Conservation (phyloP, 495 filamentous ascomycete species). For the Oidiodendron maius region DNA sequence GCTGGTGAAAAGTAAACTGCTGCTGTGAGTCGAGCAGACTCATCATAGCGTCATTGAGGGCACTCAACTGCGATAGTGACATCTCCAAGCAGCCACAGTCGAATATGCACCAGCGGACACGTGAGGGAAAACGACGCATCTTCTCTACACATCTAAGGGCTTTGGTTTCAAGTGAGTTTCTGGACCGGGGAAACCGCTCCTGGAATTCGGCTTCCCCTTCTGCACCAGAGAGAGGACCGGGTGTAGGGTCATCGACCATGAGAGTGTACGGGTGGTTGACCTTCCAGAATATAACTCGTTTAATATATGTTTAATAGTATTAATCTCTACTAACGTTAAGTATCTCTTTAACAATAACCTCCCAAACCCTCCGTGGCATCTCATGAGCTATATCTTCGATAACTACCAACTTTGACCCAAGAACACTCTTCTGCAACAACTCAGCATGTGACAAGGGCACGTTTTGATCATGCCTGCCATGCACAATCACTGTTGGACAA, state of each 20-base stretch:
- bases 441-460: too few relatives aligned
- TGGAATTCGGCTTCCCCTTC: constrained; percentile 5
- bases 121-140: constrained; percentile 4
- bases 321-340: too few relatives aligned
- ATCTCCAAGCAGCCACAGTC: constrained; percentile 1
- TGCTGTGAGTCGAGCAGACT: constrained; percentile 6
- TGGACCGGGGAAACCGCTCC: constrained; percentile 3
- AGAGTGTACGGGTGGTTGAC: constrained; percentile 3
- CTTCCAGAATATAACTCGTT: too few relatives aligned
- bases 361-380: too few relatives aligned
- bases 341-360: too few relatives aligned
- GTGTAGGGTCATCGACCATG: constrained; percentile 3
- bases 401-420: too few relatives aligned
- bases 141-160: constrained; percentile 4
- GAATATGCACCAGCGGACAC: constrained; percentile 4
- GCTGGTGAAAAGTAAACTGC: constrained; percentile 5
- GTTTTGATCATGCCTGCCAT: too few relatives aligned
- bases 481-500: too few relatives aligned
- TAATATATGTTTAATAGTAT: too few relatives aligned
- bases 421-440: too few relatives aligned
- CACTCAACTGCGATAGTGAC: constrained; percentile 2
- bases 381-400: too few relatives aligned
- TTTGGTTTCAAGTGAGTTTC: constrained; percentile 3
- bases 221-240: constrained; percentile 4
- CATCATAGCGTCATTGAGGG: constrained; percentile 5